phyloP scores from a whole-genome alignment of 495 filamentous ascomycete species.

The Collariella sp. region DNA sequence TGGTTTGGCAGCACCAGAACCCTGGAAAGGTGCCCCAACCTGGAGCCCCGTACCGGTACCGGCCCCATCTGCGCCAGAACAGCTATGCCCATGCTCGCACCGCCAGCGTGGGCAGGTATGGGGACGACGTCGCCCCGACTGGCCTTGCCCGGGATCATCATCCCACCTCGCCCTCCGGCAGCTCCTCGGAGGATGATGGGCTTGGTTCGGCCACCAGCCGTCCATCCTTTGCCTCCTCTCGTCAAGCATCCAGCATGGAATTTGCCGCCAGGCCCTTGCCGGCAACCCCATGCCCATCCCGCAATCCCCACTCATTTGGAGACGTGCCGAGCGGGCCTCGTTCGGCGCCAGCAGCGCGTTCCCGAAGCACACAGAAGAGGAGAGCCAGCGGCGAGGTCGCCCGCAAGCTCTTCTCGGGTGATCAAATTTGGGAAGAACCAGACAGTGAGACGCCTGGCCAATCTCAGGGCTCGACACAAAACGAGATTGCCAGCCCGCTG shows the following conservation, averaged over 20 bases:
- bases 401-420: constrained; percentile 55
- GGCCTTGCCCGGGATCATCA: constrained; percentile 40
- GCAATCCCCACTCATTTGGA: constrained; percentile 23
- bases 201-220: constrained; percentile 16
- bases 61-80: constrained; percentile 50
- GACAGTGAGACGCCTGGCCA: constrained; percentile 32
- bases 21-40: constrained; percentile 45
- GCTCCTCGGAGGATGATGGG: constrained; percentile 40
- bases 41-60: constrained; percentile 57
- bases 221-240: constrained; percentile 24
- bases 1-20: constrained; percentile 79
- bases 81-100: constrained; percentile 55
- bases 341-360: constrained; percentile 22
- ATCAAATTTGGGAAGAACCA: constrained; percentile 86
- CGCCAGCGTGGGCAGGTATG: constrained; percentile 47
- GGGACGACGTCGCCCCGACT: constrained; percentile 38
- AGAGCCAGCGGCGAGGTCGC: constrained; percentile 48
- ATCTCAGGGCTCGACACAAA: constrained; percentile 3
- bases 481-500: constrained; percentile 24
- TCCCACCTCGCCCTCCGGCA: constrained; percentile 41
- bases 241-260: constrained; percentile 13
- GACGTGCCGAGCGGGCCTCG: constrained; percentile 17
- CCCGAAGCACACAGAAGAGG: constrained; percentile 44
- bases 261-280: constrained; percentile 17
- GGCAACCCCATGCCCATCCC: constrained; percentile 17